These are phyloP conservation scores for Macrolepiota fuliginosa DNA, from an alignment of 768 basidiomycete species.

Conservation along the genomic window DNA sequence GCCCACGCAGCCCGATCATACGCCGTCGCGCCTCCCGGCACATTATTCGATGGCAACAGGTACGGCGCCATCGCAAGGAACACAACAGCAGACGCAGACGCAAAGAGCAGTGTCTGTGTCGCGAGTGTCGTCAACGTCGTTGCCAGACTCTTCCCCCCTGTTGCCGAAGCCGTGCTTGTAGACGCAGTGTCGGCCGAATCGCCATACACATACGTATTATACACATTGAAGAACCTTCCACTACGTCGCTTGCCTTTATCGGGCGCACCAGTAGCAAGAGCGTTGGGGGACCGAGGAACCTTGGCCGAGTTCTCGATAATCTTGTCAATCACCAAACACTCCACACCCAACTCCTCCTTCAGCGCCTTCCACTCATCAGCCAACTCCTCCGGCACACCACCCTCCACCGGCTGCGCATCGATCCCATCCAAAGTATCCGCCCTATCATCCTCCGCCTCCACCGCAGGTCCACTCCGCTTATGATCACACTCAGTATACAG, in stretches of 20 bases:
- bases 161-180: slow-evolving; percentile 20
- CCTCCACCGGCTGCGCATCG: slow-evolving; percentile 25
- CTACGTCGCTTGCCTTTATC: slow-evolving; percentile 29
- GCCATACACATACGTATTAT: slow-evolving; percentile 67
- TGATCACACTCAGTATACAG: neutral
- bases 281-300: slow-evolving; percentile 12
- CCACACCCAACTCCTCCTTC: slow-evolving; percentile 77
- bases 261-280: slow-evolving; percentile 14
- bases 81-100: slow-evolving; percentile 61
- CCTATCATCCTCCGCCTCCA: neutral
- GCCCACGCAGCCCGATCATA: slow-evolving; percentile 80
- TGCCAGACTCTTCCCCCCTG: neutral
- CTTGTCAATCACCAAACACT: slow-evolving; percentile 75
- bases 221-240: slow-evolving; percentile 79
- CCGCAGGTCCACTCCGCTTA: neutral
- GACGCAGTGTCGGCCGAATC: slow-evolving; percentile 27
- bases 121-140: slow-evolving; percentile 24
- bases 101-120: slow-evolving; percentile 52
- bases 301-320: slow-evolving; percentile 43
- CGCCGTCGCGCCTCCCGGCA: slow-evolving; percentile 65
- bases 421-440: neutral
- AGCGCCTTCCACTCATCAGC: slow-evolving; percentile 77
- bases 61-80: slow-evolving; percentile 62
- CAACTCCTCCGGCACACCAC: slow-evolving; percentile 64
- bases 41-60: slow-evolving; percentile 39